Evolutionary conservation across 148 eudicot genomes (phyloP).

Genomic region (Bassia scoparia): DNA sequence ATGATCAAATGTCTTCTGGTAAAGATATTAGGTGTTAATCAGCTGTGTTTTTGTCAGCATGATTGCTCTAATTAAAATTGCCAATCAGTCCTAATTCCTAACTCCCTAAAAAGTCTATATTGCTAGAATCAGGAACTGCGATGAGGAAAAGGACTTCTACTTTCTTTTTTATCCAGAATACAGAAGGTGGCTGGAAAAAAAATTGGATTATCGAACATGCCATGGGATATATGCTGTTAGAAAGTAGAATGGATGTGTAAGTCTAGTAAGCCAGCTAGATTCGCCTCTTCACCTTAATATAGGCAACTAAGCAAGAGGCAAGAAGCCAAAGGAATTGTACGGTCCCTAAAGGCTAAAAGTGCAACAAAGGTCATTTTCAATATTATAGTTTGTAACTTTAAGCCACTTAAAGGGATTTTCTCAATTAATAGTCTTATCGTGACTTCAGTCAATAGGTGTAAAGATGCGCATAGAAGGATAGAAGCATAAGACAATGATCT

Average conservation of each 20-base stretch:
- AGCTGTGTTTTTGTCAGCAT: neutral
- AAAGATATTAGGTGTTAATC: no score
- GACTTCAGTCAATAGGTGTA: neutral
- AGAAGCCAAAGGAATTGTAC: neutral
- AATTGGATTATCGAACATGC: neutral
- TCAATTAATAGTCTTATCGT: no score
- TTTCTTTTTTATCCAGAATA: neutral
- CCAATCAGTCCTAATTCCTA: neutral
- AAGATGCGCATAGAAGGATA: neutral
- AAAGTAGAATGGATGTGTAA: neutral
- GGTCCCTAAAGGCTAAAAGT: neutral
- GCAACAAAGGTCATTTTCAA: neutral
- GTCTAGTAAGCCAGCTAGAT: neutral
- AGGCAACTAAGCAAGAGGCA: no score
- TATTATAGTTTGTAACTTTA: neutral
- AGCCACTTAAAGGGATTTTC: neutral
- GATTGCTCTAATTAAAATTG: neutral
- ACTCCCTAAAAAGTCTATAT: neutral
- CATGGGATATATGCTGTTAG: neutral
- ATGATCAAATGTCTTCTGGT: no score
- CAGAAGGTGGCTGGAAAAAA: neutral
- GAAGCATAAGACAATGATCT: neutral
- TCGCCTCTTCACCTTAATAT: neutral
- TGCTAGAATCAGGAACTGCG: slow-evolving; percentile 2
- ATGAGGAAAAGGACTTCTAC: neutral